phyloP scores from a whole-genome alignment of 2,329 filamentous ascomycete genomes.

The Ophiocordyceps camponoti-floridani region DNA sequence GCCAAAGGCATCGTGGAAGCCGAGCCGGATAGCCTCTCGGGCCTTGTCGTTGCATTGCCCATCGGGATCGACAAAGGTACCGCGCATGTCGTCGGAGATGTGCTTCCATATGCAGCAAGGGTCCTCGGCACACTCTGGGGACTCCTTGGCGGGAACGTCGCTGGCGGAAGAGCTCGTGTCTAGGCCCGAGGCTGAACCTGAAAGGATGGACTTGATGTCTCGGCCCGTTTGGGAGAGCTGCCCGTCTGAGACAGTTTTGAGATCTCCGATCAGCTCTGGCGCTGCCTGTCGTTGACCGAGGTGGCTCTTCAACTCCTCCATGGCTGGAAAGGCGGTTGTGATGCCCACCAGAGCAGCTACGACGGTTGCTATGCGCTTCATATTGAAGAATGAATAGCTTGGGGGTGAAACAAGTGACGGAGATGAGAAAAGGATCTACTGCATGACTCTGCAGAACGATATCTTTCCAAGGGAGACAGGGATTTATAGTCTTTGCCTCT shows the following conservation, averaged over 20 bases:
- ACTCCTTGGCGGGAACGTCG: background rate
- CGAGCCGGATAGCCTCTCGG: slow-evolving; percentile 21
- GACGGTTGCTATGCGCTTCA: background rate
- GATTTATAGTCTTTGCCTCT: no score
- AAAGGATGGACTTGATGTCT: slow-evolving; percentile 15
- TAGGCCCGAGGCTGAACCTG: slow-evolving; percentile 4
- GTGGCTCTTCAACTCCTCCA: background rate
- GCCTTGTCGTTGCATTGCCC: slow-evolving; percentile 21
- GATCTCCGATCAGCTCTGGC: slow-evolving; percentile 15
- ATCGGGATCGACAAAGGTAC: slow-evolving; percentile 13
- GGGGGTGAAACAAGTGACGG: background rate
- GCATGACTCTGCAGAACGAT: no score
- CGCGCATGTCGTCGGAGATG: slow-evolving; percentile 17
- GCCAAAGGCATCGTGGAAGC: slow-evolving; percentile 25
- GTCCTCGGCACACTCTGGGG: slow-evolving; percentile 11
- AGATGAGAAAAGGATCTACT: background rate
- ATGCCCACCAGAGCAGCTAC: background rate
- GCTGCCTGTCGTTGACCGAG: background rate
- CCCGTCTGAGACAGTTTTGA: slow-evolving; percentile 9
- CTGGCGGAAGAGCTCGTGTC: background rate
- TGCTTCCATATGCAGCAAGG: slow-evolving; percentile 23
- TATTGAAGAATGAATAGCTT: background rate
- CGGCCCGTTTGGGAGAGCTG: slow-evolving; percentile 12
- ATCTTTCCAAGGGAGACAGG: no score
- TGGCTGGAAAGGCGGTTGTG: background rate